Percentiles rank a stretch among this genome's conserved stretches.
Conservation (phyloP, 108 stramenopile genomes). For the Skeletonema costatum region DNA sequence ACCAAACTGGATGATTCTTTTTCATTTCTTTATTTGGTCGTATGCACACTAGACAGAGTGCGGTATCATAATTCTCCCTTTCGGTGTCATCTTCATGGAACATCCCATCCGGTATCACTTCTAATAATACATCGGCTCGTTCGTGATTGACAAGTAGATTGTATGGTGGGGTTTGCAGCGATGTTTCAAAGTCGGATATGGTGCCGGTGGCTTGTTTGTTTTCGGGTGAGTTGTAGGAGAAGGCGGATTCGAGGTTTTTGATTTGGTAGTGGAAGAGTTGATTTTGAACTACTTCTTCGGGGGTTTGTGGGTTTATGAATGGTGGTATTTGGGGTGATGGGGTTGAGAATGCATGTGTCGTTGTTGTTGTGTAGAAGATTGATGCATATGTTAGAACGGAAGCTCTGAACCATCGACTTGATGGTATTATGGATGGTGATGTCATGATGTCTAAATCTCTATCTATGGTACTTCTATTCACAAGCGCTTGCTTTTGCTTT, state of each 20-base stretch:
- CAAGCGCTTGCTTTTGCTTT: no score
- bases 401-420: no score
- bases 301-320: slow-evolving; percentile 10
- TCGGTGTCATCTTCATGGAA: slow-evolving; percentile 11
- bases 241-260: slow-evolving; percentile 18
- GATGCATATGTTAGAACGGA: background rate
- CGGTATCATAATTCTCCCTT: background rate
- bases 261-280: slow-evolving; percentile 28
- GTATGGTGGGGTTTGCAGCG: slow-evolving; percentile 27
- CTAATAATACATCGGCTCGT: slow-evolving; percentile 43
- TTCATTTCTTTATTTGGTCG: slow-evolving; percentile 11
- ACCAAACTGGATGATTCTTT: slow-evolving; percentile 36
- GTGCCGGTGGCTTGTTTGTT: slow-evolving; percentile 36
- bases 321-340: background rate
- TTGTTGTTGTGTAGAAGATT: background rate
- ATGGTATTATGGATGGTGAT: no score
- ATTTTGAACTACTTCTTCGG: slow-evolving; percentile 38
- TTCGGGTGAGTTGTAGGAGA: slow-evolving; percentile 15
- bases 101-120: slow-evolving; percentile 12
- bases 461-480: no score
- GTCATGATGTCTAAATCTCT: no score
- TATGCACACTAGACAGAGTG: slow-evolving; percentile 37
- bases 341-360: background rate
- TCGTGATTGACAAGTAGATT: slow-evolving; percentile 35
- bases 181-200: slow-evolving; percentile 12